Evolutionary conservation across 1,284 basidiomycete species (phyloP), one percentile per base, ranked within the genome.

Genomic region (Bondarzewia mesenterica): DNA sequence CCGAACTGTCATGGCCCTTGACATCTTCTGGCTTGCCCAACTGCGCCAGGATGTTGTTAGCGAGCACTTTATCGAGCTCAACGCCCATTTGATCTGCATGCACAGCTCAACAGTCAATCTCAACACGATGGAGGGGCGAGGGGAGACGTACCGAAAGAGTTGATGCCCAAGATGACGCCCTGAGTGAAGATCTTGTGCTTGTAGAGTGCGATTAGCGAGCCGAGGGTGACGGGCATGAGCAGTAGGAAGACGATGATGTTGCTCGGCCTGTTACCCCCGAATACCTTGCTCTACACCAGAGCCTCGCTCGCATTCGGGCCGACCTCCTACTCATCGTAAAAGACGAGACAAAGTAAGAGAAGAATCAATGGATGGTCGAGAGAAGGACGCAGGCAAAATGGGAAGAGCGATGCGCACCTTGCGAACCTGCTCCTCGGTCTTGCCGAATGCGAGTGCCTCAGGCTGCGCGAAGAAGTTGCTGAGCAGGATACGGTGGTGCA

Each of bases 101-200:
- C 7, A 16, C 25, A n/a, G 23, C n/a, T 39, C 20, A 22, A 36
- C 22, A 18, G 21, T 15, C 29, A 32, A 2, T 15, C 29, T 10
- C 29, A 8, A n/a, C n/a, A n/a, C n/a, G n/a, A n/a, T n/a, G n/a
- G n/a, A n/a, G n/a, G 41, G 3, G 15, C 29, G 15, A 16, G 23
- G 21, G 12, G 29, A 6, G 12, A 61, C 78, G 35, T 48, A 89
- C 88, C 91, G 66, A 89, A 98, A 8, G 92, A 94, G 77, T 99
- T 99, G 76, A 99, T 96, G 42, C 92, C 90, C 94, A 94, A 98
- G 54, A 98, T 78, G 44, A 90, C 88, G 62, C 95, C 95, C 68
- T 99, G 96, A 0, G 90, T 88, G 67, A 97, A 96, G 64, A 99
- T 97, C 79, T 99, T 99, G 78, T 99, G 95, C 71, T 99, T 95